Evolutionary conservation across 177 flowering plant species (phyloP).

Genomic region (Vitis hybrid): DNA sequence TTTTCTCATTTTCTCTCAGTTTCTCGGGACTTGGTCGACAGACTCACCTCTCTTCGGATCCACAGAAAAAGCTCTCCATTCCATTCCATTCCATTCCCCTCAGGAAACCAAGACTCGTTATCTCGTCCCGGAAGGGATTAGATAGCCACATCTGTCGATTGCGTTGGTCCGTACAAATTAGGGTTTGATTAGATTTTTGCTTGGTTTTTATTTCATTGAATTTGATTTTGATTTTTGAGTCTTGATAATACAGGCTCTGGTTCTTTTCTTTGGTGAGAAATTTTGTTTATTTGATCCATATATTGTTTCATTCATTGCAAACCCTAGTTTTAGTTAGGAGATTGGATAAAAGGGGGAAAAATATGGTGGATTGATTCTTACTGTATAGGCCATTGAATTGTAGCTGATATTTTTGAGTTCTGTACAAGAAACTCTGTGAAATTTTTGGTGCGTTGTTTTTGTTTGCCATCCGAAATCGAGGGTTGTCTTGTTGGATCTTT

Average conservation of each 20-base stretch:
- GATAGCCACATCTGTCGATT: conserved; percentile 22
- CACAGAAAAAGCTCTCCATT: not conserved
- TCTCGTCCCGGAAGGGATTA: conserved; percentile 4
- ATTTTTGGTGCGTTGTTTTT: conserved; percentile 80
- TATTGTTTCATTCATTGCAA: conserved; percentile 6
- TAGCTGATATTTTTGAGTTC: conserved; percentile 10
- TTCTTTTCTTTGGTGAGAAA: not conserved
- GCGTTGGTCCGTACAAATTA: conserved; percentile 13
- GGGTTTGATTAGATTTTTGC: conserved; percentile 10
- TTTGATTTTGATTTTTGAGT: conserved; percentile 5
- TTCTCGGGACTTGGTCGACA: conserved; percentile 22
- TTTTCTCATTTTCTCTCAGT: conserved; percentile 7
- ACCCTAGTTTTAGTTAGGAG: conserved; percentile 20
- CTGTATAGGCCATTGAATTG: conserved; percentile 5
- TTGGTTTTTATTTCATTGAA: not conserved
- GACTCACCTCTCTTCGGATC: conserved; percentile 21
- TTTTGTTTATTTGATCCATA: not conserved
- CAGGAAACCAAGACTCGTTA: not conserved
- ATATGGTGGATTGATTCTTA: conserved; percentile 15
- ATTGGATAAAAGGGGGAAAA: conserved; percentile 2
- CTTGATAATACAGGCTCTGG: not conserved
- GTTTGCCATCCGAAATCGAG: conserved; percentile 72
- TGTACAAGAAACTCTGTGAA: conserved; percentile 68
- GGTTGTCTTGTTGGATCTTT: conserved; percentile 53
- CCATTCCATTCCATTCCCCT: not conserved